Evolutionary conservation across 1,284 basidiomycete species (phyloP), one percentile per base, ranked within the genome.

Genomic region (Fomitopsis palustris): DNA sequence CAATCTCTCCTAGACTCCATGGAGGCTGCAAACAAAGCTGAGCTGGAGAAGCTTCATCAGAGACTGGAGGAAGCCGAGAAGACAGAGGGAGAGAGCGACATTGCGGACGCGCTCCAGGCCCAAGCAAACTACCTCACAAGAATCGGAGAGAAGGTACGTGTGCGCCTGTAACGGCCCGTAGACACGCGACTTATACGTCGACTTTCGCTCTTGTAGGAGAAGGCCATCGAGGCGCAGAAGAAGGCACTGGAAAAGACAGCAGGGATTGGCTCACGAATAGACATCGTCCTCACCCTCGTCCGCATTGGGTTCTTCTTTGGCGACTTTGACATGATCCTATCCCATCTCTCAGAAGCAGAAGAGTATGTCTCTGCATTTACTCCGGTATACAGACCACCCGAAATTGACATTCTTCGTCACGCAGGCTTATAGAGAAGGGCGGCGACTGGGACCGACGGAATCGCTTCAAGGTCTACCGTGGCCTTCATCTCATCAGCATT

Each of bases 381-480:
- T 4, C 5, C 25, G 12, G 17, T 16, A 3, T 23, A 14, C 4
- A 1, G 16, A 16, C n/a, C 21, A 4, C 17, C 16, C 35, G 35
- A 37, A 33, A 6, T 25, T 47, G 5, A 47, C 23, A 1, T 3
- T 39, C 19, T 25, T 19, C 33, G 12, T 23, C 19, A 25, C 17
- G 4, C 69, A 96, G 93, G 62, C 78, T 98, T 37, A 92, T 98
- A 54, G 95, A 98, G 68, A 87, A 95, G 72, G 96, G 97, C 2
- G 96, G 97, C 51, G 96, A 99, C 75, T 99, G 96, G 96, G 96
- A 99, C 74, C 82, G 97, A 58, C 85, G 95, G 33, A 99, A 98
- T 73, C 85, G 96, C 49, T 85, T 98, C 65, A 99, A 98, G 74
- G 96, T 98, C 41, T 99, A 99, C 78, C 86, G 88, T 57, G 96